These are phyloP conservation scores for Monilinia vaccinii-corymbosi DNA, from an alignment of 2,329 filamentous ascomycete genomes.

Conservation along the genomic window DNA sequence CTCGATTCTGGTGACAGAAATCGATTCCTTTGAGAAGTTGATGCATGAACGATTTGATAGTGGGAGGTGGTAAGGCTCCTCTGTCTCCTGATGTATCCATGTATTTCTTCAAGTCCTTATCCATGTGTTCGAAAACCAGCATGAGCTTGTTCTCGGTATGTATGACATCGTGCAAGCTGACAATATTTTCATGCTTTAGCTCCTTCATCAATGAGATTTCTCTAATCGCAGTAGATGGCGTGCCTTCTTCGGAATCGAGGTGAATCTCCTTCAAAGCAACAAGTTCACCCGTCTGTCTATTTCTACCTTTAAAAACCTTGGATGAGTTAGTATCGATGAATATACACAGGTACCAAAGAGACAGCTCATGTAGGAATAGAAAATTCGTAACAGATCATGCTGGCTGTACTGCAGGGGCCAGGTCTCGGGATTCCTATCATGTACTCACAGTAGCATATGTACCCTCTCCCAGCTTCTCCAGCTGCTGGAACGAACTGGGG, in stretches of 20 bases:
- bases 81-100: constrained; percentile 92
- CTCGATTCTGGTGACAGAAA: constrained; percentile 95
- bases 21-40: constrained; percentile 92
- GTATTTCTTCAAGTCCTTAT: constrained; percentile 95
- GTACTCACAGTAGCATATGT: constrained; percentile 84
- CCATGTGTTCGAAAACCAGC: constrained; percentile 99
- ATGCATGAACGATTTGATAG: constrained; percentile 99
- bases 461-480: constrained; percentile 97
- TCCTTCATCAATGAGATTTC: constrained; percentile 99
- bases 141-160: constrained; percentile 99
- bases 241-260: constrained; percentile 96
- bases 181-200: constrained; percentile 97
- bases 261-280: constrained; percentile 98
- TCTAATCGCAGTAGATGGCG: constrained; percentile 91
- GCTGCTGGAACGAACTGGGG: constrained; percentile 89
- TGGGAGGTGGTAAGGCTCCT: constrained; percentile 76
- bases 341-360: not conserved
- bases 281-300: constrained; percentile 91
- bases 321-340: constrained; percentile 19
- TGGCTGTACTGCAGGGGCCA: not conserved
- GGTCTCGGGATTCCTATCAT: not conserved
- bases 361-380: not conserved
- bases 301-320: constrained; percentile 96
- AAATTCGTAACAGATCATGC: not conserved
- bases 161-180: constrained; percentile 95